phyloP scores from a whole-genome alignment of 228 moss, liverwort and hornwort genomes.

The Sphagnum magellanicum region DNA sequence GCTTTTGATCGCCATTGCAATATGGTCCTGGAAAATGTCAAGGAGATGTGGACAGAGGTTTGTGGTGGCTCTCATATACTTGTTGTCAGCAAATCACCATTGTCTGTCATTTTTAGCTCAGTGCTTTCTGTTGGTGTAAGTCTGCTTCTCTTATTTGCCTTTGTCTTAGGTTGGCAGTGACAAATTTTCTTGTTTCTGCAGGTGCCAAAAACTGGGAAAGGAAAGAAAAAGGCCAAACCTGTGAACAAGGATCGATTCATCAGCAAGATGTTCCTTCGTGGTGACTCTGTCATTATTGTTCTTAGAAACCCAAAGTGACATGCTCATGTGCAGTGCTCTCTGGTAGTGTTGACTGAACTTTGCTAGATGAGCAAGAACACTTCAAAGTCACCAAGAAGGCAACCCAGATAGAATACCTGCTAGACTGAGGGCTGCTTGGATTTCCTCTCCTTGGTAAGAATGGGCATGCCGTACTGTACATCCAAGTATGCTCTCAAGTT shows the following conservation, averaged over 20 bases:
- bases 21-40: slow-evolving; percentile 93
- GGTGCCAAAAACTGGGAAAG: slow-evolving; percentile 95
- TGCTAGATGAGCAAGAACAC: no score
- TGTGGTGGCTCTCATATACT: background rate
- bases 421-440: no score
- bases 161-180: no score
- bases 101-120: background rate
- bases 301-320: slow-evolving; percentile 88
- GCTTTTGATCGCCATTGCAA: slow-evolving; percentile 97
- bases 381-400: no score
- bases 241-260: slow-evolving; percentile 97
- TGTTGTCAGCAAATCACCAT: background rate
- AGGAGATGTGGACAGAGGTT: slow-evolving; percentile 99
- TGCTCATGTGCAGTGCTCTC: background rate
- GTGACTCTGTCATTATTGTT: slow-evolving; percentile 94
- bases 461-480: no score
- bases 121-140: no score
- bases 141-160: no score
- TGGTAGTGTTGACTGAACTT: no score
- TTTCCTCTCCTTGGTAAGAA: no score
- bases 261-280: slow-evolving; percentile 96
- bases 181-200: slow-evolving; percentile 4
- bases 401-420: no score
- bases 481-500: no score
- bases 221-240: slow-evolving; percentile 89